Base-by-base conservation (phyloP, 202 grass and related monocot species). In the Panicum virgatum region DNA sequence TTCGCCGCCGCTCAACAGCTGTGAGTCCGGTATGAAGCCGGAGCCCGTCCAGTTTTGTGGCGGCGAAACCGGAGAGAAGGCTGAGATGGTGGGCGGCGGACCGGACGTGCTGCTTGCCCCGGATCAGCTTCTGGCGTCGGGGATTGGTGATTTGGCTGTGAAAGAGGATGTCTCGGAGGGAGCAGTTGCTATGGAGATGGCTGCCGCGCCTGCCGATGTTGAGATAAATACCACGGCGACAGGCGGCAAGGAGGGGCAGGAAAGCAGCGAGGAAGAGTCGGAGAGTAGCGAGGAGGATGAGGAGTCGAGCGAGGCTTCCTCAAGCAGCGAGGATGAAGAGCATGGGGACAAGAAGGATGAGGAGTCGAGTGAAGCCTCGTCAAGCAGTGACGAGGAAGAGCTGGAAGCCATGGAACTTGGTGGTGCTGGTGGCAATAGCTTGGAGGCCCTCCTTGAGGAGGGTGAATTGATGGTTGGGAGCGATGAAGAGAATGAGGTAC, bases 371-470 rank as follows among this genome's bases (percentile, higher is more conserved):
- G 80, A 85, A 40, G 85, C 84, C 74, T 86, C 76, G 0, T 89
- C 70, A 9, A 94, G 92, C 53, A 83, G 87, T 9, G 84, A 91
- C 1, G 84, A 85, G 13, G 88, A 91, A 66, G 73, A 62, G 39
- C 30, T 58, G 12, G 42, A 2, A 40, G 48, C 9, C 16, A 86
- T 61, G 67, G 86, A 61, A 37, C 48, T 58, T 12, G 43, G 42
- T 19, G 58, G 34, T 15, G 64, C 11, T 20, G 51, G 1, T 78
- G 61, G 54, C 0, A 70, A 53, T 18, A 65, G 77, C 47, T 59
- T 73, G 11, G 78, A 84, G 10, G 74, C 64, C 66, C 72, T 91
- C 36, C 52, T 94, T 25, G 92, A 94, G 67, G 89, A 94, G 78
- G 81, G 84, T 7, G 89, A 91, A 42, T 54, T 90, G 75, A 81